Conservation (phyloP, 2,329 filamentous ascomycete genomes). For the Tothia fuscella region DNA sequence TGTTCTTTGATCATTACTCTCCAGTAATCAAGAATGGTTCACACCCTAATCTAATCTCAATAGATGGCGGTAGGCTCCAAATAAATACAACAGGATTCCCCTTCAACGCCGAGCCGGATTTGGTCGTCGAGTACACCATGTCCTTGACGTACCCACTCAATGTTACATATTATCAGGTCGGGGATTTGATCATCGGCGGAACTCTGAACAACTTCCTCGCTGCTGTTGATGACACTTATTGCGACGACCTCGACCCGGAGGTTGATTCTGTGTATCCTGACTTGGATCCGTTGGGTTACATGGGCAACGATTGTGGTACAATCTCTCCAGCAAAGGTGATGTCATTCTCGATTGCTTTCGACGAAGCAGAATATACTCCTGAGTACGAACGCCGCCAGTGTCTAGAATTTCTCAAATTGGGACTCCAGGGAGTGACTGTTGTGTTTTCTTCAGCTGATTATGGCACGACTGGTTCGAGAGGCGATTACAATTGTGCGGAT, state of each 20-base stretch:
- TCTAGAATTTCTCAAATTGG: too few species aligned
- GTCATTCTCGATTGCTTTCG: too few species aligned
- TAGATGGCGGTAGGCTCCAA: conserved; percentile 30
- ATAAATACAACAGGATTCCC: conserved; percentile 13
- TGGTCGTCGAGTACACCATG: conserved; percentile 8
- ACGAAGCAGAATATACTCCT: too few species aligned
- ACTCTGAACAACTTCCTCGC: conserved; percentile 12
- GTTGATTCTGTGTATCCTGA: conserved; percentile 29
- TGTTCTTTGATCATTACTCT: conserved; percentile 35
- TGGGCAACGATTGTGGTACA: not conserved
- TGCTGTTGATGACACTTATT: not conserved
- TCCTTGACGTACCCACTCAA: not conserved
- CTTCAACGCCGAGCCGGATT: conserved; percentile 1
- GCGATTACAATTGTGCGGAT: conserved; percentile 26
- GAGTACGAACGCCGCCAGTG: too few species aligned
- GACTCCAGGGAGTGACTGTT: conserved; percentile 27
- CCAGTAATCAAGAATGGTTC: conserved; percentile 31
- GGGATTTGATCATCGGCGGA: conserved; percentile 24
- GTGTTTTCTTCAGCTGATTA: conserved; percentile 29
- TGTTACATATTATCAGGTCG: conserved; percentile 18
- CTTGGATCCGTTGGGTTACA: conserved; percentile 25
- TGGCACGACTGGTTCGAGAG: conserved; percentile 27
- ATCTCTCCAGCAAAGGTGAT: too few species aligned
- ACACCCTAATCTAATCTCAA: conserved; percentile 32
- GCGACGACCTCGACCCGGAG: conserved; percentile 27